Evolutionary conservation across 257 asterid genomes (phyloP), one percentile per base, ranked within the genome.

Genomic region (Solanum appendiculatum): DNA sequence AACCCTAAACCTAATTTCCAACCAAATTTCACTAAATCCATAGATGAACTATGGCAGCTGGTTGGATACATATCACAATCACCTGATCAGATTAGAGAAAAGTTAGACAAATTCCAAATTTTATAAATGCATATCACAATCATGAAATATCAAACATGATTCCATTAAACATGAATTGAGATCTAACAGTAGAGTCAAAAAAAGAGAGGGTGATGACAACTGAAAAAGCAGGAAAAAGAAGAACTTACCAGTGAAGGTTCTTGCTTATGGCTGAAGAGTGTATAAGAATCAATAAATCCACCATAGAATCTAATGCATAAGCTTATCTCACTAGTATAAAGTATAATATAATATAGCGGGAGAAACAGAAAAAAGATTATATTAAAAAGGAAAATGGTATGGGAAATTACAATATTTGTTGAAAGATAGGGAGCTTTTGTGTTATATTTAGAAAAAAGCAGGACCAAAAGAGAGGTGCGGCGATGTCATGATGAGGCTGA

Each of bases 51-150:
- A 86, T 73, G 86, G 88, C 91, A 48, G n/a, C n/a, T n/a, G 64
- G 86, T 85, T 86, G 83, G 93, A 87, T 37, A 88, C 92, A 94
- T 88, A 87, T 86, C 91, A 88, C 94, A 95, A 91, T 93, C 93
- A 93, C 83, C 83, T 77, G 83, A 77, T 77, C 60, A 77, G 37
- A 40, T 42, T 77, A n/a, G 58, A 25, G 58, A 77, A 25, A 12
- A 15, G 60, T 42, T 37, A 40, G 60, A 40, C 7, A 75, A 75
- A 13, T 40, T 75, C 20, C 83, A 39, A 40, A 39, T 13, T 39
- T 40, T 40, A 13, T 13, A 36, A 39, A 13, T 40, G 13, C 34
- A 40, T n/a, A n/a, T n/a, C n/a, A n/a, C n/a, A n/a, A n/a, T n/a
- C n/a, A 75, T 13, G 4, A 75, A 75, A 39, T 23, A 29, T 12